Evolutionary conservation across 331 rosid genomes (phyloP), one percentile per base, ranked within the genome.

Genomic region (Phaseolus coccineus): DNA sequence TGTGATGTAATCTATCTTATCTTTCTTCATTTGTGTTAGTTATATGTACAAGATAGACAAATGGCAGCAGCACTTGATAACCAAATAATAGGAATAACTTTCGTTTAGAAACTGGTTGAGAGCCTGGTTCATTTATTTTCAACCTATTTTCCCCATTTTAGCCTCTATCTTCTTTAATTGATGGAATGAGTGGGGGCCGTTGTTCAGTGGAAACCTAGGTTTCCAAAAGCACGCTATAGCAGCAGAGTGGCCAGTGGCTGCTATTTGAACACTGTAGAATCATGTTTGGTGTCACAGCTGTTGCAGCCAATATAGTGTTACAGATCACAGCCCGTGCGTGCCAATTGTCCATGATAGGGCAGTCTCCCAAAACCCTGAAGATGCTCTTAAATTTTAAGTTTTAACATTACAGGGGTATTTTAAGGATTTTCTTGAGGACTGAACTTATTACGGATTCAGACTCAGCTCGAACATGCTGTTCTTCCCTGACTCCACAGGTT

Each of bases 31-130:
- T 12, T 14, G 16, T 13, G 53, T 4, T n/a, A 48, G 53, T 14
- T 47, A 47, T 11, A 3, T 13, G 5, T 12, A 4, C 50, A 14
- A 55, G 52, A 64, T 51, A 40, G 44, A 73, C 44, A 78, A n/a
- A 80, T 35, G 69, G 66, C 52, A 64, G 57, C 13, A 63, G 31
- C 50, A 69, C 69, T 74, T 69, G 19, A 72, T 33, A 30, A 44
- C 22, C 53, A 55, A 13, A 31, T 24, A 30, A 22, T 39, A 44
- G 28, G 66, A 72, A 19, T 37, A 50, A 30, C 22, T 61, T 72
- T 58, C 3, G 46, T 55, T 33, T 80, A 22, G 62, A 58, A 8
- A 53, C 42, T 42, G 44, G 47, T 55, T 13, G 56, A 24, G 35
- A 65, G 59, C 61, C 62, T 53, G 22, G 27, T 73, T 74, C 48